These are phyloP conservation scores for Corylus heterophylla DNA, from an alignment of 306 rosid genomes.

Conservation along the genomic window DNA sequence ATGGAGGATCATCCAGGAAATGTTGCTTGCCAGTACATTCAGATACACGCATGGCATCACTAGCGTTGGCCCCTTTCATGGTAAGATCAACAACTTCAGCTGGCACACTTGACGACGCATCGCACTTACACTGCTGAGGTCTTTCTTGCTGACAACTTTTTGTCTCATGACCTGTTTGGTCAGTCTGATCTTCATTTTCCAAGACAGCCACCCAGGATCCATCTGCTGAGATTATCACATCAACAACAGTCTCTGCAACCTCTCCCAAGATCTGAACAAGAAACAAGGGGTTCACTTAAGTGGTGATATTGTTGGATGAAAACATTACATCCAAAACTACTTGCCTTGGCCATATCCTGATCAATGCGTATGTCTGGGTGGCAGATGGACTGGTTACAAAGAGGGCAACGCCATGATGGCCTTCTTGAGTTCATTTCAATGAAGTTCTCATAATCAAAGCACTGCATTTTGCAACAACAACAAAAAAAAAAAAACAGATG, in stretches of 20 bases:
- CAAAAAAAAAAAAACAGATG: background rate
- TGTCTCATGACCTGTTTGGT: background rate
- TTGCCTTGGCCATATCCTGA: background rate
- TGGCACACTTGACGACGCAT: background rate
- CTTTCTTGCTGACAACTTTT: conserved; percentile 1
- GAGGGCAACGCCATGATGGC: conserved; percentile 3
- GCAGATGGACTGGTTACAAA: conserved; percentile 1
- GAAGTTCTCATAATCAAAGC: conserved; percentile 5
- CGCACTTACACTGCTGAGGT: background rate
- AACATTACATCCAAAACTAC: conserved; percentile 3
- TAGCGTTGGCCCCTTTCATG: background rate
- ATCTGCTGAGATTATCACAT: conserved; percentile 2
- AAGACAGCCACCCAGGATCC: conserved; percentile 4
- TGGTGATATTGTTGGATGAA: background rate
- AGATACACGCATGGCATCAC: background rate
- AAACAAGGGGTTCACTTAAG: background rate
- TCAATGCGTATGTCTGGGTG: background rate
- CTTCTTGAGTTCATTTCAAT: conserved; percentile 5
- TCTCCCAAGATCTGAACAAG: conserved; percentile 1
- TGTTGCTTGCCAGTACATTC: background rate
- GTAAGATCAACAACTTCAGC: background rate
- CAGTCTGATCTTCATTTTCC: background rate
- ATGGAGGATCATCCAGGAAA: conserved; percentile 1
- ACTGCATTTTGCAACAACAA: background rate
- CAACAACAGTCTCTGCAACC: background rate